Conservation (phyloP, 495 filamentous ascomycete species). For the Echria macrotheca region DNA sequence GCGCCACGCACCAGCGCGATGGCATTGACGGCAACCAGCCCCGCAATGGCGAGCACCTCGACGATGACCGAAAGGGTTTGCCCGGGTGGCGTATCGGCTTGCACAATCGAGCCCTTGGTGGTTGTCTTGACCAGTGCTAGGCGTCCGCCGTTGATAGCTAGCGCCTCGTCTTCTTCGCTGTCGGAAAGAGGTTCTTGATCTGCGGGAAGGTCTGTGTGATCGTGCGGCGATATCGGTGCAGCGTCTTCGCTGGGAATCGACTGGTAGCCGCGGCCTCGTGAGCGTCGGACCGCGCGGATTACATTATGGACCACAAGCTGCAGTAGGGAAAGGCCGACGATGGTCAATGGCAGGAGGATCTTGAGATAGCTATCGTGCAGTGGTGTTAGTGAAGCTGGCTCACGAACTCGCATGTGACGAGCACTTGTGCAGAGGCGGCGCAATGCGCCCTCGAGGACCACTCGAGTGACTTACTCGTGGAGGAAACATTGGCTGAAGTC, state of each 20-base stretch:
- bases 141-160: slow-evolving; percentile 46
- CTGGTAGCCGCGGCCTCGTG: slow-evolving; percentile 45
- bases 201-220: slow-evolving; percentile 43
- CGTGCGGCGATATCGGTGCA: slow-evolving; percentile 38
- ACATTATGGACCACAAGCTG: slow-evolving; percentile 54
- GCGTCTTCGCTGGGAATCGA: slow-evolving; percentile 33
- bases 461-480: slow-evolving; percentile 76
- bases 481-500: slow-evolving; percentile 88
- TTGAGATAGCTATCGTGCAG: slow-evolving; percentile 67
- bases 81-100: slow-evolving; percentile 69
- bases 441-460: too few relatives aligned
- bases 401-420: slow-evolving; percentile 2
- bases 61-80: slow-evolving; percentile 63
- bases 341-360: slow-evolving; percentile 70
- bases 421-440: too few relatives aligned
- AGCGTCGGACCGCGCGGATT: slow-evolving; percentile 42
- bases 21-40: slow-evolving; percentile 61
- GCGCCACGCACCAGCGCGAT: slow-evolving; percentile 47
- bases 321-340: slow-evolving; percentile 64
- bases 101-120: slow-evolving; percentile 58
- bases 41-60: slow-evolving; percentile 70
- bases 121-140: slow-evolving; percentile 57
- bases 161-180: slow-evolving; percentile 59
- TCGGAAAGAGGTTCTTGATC: slow-evolving; percentile 41
- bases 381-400: slow-evolving; percentile 16